Evolutionary conservation across 2,329 filamentous ascomycete species (phyloP).

Genomic region (Neurospora sp.): DNA sequence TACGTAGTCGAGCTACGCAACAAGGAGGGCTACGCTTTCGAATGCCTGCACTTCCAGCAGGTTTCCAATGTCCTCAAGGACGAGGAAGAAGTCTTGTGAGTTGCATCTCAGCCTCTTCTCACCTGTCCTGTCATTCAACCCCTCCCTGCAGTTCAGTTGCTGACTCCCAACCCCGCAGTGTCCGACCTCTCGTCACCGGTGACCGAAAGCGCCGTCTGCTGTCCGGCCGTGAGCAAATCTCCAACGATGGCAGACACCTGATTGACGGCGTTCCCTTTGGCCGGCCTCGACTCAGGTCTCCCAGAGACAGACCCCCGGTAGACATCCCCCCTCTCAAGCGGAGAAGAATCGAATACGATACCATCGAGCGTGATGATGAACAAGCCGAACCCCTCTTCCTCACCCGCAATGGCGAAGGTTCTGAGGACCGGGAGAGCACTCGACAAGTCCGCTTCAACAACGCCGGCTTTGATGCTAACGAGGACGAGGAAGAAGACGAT

Average conservation of each 20-base stretch:
- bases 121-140: neutral
- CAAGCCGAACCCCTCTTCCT: conserved; percentile 15
- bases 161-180: conserved; percentile 35
- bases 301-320: conserved; percentile 54
- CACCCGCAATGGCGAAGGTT: conserved; percentile 24
- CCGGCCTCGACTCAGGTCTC: conserved; percentile 53
- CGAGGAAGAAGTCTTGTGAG: conserved; percentile 74
- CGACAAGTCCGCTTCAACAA: conserved; percentile 19
- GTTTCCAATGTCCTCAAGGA: conserved; percentile 63
- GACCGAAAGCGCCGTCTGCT: conserved; percentile 66
- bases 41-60: conserved; percentile 78
- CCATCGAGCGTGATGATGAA: conserved; percentile 29
- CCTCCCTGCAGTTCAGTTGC: neutral
- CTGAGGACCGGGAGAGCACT: conserved; percentile 18
- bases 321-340: conserved; percentile 67
- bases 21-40: conserved; percentile 52
- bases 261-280: conserved; percentile 83
- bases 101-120: conserved; percentile 11
- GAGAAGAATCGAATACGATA: conserved; percentile 38
- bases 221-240: conserved; percentile 74
- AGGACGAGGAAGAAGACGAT: conserved; percentile 4
- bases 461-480: conserved; percentile 2
- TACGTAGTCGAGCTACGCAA: conserved; percentile 70
- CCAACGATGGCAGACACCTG: conserved; percentile 66
- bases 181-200: conserved; percentile 65